These are phyloP conservation scores for Simmondsia chinensis DNA, from an alignment of 148 eudicot species.

Conservation along the genomic window DNA sequence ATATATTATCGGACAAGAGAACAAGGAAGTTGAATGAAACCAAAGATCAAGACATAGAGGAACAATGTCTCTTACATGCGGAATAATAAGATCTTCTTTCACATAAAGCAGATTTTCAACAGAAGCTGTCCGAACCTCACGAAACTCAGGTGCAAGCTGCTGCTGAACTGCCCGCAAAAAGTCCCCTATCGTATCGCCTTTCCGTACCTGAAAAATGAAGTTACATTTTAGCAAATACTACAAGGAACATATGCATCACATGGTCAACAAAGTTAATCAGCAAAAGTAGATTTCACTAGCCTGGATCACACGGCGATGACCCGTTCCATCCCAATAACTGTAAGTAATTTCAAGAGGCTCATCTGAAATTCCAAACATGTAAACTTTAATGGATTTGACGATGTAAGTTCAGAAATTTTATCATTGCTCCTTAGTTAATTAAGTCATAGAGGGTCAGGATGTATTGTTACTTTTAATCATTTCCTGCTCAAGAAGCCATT, in stretches of 20 bases:
- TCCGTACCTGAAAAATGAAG: slow-evolving; percentile 55
- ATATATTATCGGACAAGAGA: neutral
- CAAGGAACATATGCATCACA: neutral
- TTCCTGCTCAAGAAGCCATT: slow-evolving; percentile 75
- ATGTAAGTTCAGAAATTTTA: too few relatives aligned
- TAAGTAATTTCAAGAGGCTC: slow-evolving; percentile 98
- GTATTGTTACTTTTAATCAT: slow-evolving; percentile 56
- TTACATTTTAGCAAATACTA: neutral
- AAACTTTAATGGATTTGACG: slow-evolving; percentile 1
- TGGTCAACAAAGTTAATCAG: neutral
- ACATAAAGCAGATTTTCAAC: slow-evolving; percentile 96
- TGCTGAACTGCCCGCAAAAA: slow-evolving; percentile 92
- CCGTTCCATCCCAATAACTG: slow-evolving; percentile 98
- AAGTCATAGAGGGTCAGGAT: too few relatives aligned
- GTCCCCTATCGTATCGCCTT: slow-evolving; percentile 92
- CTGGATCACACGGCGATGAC: slow-evolving; percentile 87
- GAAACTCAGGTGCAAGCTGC: slow-evolving; percentile 96
- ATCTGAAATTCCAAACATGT: slow-evolving; percentile 25
- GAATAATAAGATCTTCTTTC: slow-evolving; percentile 96
- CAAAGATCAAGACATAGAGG: neutral
- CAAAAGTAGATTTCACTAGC: slow-evolving; percentile 20
- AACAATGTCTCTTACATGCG: slow-evolving; percentile 51
- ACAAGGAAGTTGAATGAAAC: neutral
- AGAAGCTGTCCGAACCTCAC: slow-evolving; percentile 92
- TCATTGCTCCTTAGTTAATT: too few relatives aligned